Evolutionary conservation across 768 basidiomycete species (phyloP).

Genomic region (Termitomyces sp.): DNA sequence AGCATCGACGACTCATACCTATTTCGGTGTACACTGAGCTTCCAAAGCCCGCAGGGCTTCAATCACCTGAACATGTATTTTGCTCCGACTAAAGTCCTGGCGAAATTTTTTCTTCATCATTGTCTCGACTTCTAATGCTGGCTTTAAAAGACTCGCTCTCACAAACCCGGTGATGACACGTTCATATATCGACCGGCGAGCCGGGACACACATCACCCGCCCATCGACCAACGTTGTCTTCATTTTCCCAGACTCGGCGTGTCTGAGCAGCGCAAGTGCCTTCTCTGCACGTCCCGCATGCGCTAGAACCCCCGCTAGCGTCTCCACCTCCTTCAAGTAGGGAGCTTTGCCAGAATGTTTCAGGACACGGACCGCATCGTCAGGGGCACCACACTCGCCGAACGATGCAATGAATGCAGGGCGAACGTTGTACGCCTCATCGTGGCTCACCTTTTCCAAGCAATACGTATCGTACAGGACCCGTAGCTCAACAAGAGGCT

Average conservation of each 20-base stretch:
- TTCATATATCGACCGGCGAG: constrained; percentile 9
- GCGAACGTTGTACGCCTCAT: constrained; percentile 3
- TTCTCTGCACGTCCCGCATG: constrained; percentile 10
- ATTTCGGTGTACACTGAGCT: neutral
- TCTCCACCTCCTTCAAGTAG: constrained; percentile 8
- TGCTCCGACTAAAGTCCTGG: constrained; percentile 1
- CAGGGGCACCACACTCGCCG: constrained; percentile 7
- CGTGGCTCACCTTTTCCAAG: neutral
- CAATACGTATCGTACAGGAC: constrained; percentile 11
- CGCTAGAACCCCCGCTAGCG: constrained; percentile 12
- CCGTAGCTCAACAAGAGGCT: constrained; percentile 4
- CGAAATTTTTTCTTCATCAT: constrained; percentile 10
- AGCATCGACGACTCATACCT: neutral
- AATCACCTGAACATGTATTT: constrained; percentile 1
- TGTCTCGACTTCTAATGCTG: constrained; percentile 12
- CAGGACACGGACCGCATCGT: constrained; percentile 12
- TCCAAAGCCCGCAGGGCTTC: constrained; percentile 6
- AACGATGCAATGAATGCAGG: constrained; percentile 13
- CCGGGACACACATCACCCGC: neutral
- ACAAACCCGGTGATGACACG: constrained; percentile 13
- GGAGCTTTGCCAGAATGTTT: constrained; percentile 4
- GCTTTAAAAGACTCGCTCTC: constrained; percentile 9
- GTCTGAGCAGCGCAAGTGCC: constrained; percentile 11
- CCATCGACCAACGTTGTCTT: constrained; percentile 2
- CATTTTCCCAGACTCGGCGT: constrained; percentile 6